phyloP scores from a whole-genome alignment of 2,329 filamentous ascomycete species.

The Ophiocordyceps unilateralis region DNA sequence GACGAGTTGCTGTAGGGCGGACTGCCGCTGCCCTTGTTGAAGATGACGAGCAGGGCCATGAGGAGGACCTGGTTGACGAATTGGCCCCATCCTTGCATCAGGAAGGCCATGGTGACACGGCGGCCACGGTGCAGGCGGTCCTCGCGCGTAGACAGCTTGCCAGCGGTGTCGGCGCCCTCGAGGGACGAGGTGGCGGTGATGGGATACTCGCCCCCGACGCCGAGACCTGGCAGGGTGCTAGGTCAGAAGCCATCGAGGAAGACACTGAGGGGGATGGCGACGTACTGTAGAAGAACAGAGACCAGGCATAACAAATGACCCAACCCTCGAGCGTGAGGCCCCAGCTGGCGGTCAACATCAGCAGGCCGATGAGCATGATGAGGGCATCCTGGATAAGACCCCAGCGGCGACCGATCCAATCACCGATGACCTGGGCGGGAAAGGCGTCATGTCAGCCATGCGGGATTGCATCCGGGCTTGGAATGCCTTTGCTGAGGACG shows the following conservation, averaged over 20 bases:
- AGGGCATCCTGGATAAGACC: constrained; percentile 86
- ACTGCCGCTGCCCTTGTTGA: constrained; percentile 59
- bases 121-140: constrained; percentile 91
- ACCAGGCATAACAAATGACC: constrained; percentile 95
- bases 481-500: not conserved
- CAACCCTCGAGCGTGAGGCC: constrained; percentile 75
- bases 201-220: constrained; percentile 76
- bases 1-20: constrained; percentile 63
- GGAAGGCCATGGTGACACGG: constrained; percentile 86
- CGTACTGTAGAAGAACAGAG: constrained; percentile 56
- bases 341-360: constrained; percentile 88
- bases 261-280: not conserved
- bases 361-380: constrained; percentile 85
- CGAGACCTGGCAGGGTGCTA: constrained; percentile 20
- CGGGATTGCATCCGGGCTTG: no score
- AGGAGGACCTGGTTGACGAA: constrained; percentile 84
- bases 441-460: constrained; percentile 5
- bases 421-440: constrained; percentile 31
- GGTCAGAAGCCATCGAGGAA: not conserved
- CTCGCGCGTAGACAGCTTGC: constrained; percentile 75
- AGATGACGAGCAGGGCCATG: constrained; percentile 72
- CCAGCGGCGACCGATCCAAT: constrained; percentile 79
- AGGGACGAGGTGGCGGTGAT: constrained; percentile 94
- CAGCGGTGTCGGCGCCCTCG: constrained; percentile 74
- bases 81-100: constrained; percentile 98